These are phyloP conservation scores for Apophysomyces variabilis DNA, from an alignment of 371 early-diverging fungal species.

Conservation along the genomic window DNA sequence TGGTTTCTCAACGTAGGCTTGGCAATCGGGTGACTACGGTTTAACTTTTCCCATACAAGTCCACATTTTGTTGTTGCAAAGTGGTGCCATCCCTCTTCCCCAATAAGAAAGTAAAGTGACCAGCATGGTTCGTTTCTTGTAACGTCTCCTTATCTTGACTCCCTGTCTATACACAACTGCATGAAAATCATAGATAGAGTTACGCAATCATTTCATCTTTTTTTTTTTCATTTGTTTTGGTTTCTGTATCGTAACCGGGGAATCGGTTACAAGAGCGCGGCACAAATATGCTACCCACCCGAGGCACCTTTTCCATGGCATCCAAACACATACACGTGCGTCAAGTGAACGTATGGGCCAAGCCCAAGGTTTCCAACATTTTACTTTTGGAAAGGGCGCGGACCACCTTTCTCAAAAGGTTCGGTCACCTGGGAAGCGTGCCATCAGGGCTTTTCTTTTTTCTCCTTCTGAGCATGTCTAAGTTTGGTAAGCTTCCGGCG, in stretches of 20 bases:
- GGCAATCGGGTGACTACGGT: slow-evolving; percentile 88
- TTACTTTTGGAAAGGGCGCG: slow-evolving; percentile 95
- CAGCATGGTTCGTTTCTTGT: slow-evolving; percentile 90
- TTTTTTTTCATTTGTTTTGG: slow-evolving; percentile 93
- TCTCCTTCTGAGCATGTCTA: slow-evolving; percentile 94
- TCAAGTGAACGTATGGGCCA: slow-evolving; percentile 98
- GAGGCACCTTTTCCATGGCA: slow-evolving; percentile 99
- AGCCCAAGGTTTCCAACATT: slow-evolving; percentile 97
- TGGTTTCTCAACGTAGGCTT: slow-evolving; percentile 62
- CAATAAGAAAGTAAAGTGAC: slow-evolving; percentile 76
- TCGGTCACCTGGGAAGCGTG: slow-evolving; percentile 84
- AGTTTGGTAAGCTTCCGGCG: slow-evolving; percentile 97
- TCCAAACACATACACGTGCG: slow-evolving; percentile 94
- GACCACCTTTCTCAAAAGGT: slow-evolving; percentile 90
- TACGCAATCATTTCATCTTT: slow-evolving; percentile 93
- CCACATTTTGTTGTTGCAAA: slow-evolving; percentile 97
- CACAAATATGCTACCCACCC: slow-evolving; percentile 97
- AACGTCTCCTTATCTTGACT: slow-evolving; percentile 97
- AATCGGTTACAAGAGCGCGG: slow-evolving; percentile 99
- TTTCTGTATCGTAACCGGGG: slow-evolving; percentile 95
- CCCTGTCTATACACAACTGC: slow-evolving; percentile 99
- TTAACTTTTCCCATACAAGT: slow-evolving; percentile 92
- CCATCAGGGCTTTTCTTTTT: slow-evolving; percentile 95
- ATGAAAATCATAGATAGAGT: slow-evolving; percentile 99
- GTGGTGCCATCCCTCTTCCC: slow-evolving; percentile 77